Percentiles rank a stretch among this genome's conserved stretches.
Conservation (phyloP, 192 early-diverging fungal genomes). For the Backusella westeae region DNA sequence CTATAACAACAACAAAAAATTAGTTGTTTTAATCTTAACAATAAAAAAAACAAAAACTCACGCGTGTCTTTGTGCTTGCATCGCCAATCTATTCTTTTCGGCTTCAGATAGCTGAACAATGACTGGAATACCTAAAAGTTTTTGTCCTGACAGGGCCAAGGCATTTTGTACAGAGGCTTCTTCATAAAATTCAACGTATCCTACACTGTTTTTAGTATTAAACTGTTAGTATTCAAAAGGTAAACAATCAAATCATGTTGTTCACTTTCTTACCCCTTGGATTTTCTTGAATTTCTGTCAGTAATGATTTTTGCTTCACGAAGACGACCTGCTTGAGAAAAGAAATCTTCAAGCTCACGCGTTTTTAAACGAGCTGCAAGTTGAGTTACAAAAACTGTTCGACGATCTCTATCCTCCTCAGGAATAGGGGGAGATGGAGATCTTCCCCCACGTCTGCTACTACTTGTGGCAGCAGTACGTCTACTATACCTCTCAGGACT, state of each 20-base stretch:
- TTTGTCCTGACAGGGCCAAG: slow-evolving; percentile 77
- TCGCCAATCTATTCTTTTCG: slow-evolving; percentile 86
- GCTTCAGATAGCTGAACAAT: slow-evolving; percentile 89
- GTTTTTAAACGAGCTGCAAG: slow-evolving; percentile 75
- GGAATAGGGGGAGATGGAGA: slow-evolving; percentile 69
- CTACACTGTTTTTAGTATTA: slow-evolving; percentile 62
- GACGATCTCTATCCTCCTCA: slow-evolving; percentile 78
- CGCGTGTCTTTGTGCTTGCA: slow-evolving; percentile 49
- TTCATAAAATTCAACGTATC: slow-evolving; percentile 96
- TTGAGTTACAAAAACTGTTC: slow-evolving; percentile 96
- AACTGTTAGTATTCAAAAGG: neutral
- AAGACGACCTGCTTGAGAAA: slow-evolving; percentile 76
- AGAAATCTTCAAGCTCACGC: slow-evolving; percentile 87
- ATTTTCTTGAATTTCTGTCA: slow-evolving; percentile 80
- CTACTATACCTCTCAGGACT: slow-evolving; percentile 11
- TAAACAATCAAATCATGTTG: neutral
- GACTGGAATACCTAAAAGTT: slow-evolving; percentile 91
- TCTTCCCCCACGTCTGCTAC: slow-evolving; percentile 41
- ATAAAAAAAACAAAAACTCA: slow-evolving; percentile 28
- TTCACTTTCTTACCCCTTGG: slow-evolving; percentile 70
- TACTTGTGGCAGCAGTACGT: neutral
- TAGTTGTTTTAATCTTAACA: no score
- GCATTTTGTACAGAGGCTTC: slow-evolving; percentile 81
- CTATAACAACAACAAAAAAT: neutral
- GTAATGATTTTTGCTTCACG: slow-evolving; percentile 85